Conservation (phyloP, 495 filamentous ascomycete species). For the Tetracladium marchalianum region DNA sequence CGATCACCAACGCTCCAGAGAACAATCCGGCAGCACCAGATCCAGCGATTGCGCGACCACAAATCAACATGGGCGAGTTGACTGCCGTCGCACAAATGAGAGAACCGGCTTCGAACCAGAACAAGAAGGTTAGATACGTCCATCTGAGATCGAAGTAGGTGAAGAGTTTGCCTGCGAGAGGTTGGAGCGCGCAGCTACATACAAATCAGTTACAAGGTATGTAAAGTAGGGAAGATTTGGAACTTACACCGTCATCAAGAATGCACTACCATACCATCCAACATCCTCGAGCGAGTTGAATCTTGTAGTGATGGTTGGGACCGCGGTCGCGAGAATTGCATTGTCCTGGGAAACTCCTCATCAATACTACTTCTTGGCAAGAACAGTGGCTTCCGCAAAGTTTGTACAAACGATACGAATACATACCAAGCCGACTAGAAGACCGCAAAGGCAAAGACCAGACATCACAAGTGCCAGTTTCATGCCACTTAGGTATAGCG, state of each 20-base stretch:
- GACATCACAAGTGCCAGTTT: constrained; percentile 5
- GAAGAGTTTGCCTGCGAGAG: constrained; percentile 24
- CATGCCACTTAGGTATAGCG: constrained; percentile 5
- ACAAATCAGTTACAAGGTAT: not conserved
- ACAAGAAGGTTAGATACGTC: constrained; percentile 17
- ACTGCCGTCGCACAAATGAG: constrained; percentile 45
- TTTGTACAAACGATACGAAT: too few relatives aligned
- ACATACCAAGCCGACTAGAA: constrained; percentile 13
- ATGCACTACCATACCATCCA: constrained; percentile 48
- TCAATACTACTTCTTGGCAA: not conserved
- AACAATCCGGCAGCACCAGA: constrained; percentile 35
- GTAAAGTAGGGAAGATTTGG: not conserved
- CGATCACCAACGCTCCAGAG: constrained; percentile 21
- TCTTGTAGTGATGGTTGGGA: constrained; percentile 40
- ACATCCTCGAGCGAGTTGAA: constrained; percentile 36
- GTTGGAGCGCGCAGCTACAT: constrained; percentile 31
- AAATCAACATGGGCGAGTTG: constrained; percentile 39
- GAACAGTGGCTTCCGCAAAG: too few relatives aligned
- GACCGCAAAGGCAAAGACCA: constrained; percentile 6
- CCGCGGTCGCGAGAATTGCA: constrained; percentile 20
- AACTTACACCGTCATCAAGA: constrained; percentile 35
- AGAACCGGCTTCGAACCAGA: constrained; percentile 43
- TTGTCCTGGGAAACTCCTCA: constrained; percentile 5
- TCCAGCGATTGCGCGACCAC: constrained; percentile 49
- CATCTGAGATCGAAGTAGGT: constrained; percentile 33